phyloP scores from a whole-genome alignment of 768 basidiomycete genomes.

The Tephrocybe sp. region DNA sequence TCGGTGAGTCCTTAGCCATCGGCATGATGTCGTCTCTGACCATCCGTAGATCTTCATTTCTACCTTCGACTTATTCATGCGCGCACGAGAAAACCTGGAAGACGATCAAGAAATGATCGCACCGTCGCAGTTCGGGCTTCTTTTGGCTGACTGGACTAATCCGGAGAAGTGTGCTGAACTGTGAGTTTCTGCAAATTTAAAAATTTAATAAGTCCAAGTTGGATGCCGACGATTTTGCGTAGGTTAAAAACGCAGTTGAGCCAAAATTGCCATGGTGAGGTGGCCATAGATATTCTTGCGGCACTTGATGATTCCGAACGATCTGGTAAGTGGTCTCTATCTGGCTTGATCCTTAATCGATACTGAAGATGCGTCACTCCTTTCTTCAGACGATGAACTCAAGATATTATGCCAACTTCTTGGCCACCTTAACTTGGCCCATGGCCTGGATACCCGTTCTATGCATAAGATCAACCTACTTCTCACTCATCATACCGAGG shows the following conservation, averaged over 20 bases:
- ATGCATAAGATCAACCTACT: constrained; percentile 48
- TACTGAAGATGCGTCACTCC: background rate
- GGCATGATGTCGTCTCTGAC: background rate
- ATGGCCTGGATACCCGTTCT: constrained; percentile 30
- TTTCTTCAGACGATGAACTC: constrained; percentile 49
- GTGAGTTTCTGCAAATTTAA: constrained; percentile 19
- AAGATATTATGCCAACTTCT: constrained; percentile 65
- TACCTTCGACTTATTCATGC: constrained; percentile 59
- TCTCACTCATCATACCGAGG: constrained; percentile 48
- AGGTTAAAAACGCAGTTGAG: constrained; percentile 14
- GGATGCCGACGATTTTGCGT: background rate
- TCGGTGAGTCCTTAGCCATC: constrained; percentile 28
- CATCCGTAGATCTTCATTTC: constrained; percentile 63
- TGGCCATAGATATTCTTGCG: constrained; percentile 54
- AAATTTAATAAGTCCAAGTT: background rate
- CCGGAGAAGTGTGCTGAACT: constrained; percentile 63
- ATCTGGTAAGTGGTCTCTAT: constrained; percentile 31
- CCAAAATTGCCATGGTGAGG: constrained; percentile 47
- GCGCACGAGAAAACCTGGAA: constrained; percentile 60
- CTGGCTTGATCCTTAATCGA: background rate
- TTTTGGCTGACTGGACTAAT: constrained; percentile 89
- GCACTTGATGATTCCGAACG: constrained; percentile 46
- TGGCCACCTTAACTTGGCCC: constrained; percentile 53
- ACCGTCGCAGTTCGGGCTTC: constrained; percentile 68
- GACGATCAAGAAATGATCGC: constrained; percentile 74